These are phyloP conservation scores for Cercophora samala DNA, from an alignment of 495 filamentous ascomycete species.

Conservation along the genomic window DNA sequence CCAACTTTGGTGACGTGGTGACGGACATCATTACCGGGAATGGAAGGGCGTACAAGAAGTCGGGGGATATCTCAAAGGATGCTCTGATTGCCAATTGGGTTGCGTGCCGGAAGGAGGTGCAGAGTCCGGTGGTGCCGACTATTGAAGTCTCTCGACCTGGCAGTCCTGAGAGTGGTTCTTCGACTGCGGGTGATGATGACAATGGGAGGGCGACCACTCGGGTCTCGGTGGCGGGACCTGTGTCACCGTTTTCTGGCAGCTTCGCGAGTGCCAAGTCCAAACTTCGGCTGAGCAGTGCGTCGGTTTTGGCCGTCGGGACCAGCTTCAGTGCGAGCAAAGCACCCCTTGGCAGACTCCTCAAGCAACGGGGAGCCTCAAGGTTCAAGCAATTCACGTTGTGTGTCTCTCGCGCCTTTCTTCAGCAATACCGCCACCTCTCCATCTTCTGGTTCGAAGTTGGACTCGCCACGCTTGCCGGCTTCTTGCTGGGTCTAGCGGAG, in stretches of 20 bases:
- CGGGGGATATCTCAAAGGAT: conserved; percentile 43
- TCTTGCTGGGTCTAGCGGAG: conserved; percentile 53
- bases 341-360: conserved; percentile 27
- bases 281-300: background rate
- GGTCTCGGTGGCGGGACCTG: background rate
- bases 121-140: background rate
- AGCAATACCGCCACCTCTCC: conserved; percentile 51
- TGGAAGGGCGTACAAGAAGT: conserved; percentile 44
- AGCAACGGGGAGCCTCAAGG: conserved; percentile 46
- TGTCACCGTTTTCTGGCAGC: background rate
- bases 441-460: conserved; percentile 53
- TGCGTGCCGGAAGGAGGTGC: conserved; percentile 14
- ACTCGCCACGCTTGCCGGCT: conserved; percentile 48
- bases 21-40: conserved; percentile 53
- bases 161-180: background rate
- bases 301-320: background rate
- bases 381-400: conserved; percentile 48
- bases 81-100: conserved; percentile 42
- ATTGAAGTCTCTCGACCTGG: conserved; percentile 12
- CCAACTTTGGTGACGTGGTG: conserved; percentile 47
- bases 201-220: background rate
- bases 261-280: background rate
- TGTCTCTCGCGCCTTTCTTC: conserved; percentile 46
- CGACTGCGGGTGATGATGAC: background rate
- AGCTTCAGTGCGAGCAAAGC: background rate